Evolutionary conservation across 805 yeast species (phyloP), one percentile per base, ranked within the genome.

Genomic region (Zygotorulaspora florentina): DNA sequence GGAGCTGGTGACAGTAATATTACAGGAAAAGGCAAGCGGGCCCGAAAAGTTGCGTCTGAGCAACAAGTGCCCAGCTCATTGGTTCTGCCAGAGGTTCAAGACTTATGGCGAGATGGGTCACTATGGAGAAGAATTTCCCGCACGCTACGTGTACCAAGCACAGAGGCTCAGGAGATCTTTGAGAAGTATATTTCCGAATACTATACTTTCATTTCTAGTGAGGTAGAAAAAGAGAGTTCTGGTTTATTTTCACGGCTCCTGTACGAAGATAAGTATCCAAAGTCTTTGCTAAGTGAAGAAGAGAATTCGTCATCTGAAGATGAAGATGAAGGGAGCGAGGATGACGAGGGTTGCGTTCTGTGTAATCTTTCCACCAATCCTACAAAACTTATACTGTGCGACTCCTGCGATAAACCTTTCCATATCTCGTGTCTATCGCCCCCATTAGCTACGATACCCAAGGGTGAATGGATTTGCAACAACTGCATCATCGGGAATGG

Each of bases 401-500:
- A 82, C 54, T 84, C 84, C 31, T 90, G 96, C 59, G 80, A 83
- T 47, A 74, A 73, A 42, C 75, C 78, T 1, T 87, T 69, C 63
- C 96, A 90, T 62, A 70, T 73, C 65, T 66, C 68, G 33, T 88
- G 96, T 59, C 67, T 88, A n/a, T 66, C 65, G 11, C 84, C 84
- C 2, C 80, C 80, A 1, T 53, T 84, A 18, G 58, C 64, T 0
- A 56, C 57, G 2, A 67, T 82, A 1, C 89, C 90, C 0, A 59
- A 70, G 20, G 77, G 77, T 9, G 75, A 72, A 13, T 90, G 96
- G 96, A 83, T 75, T 58, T 90, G 98, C 63, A 84, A 83, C 40
- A 76, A 76, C 46, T 90, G 98, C 64, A 69, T 90, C n/a, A 72
- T 85, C 11, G 96, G 96, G 0, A 83, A 87, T 34, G 91, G 93